Base-by-base conservation (phyloP, 2,329 filamentous ascomycete species). In the Xylaria sp. region DNA sequence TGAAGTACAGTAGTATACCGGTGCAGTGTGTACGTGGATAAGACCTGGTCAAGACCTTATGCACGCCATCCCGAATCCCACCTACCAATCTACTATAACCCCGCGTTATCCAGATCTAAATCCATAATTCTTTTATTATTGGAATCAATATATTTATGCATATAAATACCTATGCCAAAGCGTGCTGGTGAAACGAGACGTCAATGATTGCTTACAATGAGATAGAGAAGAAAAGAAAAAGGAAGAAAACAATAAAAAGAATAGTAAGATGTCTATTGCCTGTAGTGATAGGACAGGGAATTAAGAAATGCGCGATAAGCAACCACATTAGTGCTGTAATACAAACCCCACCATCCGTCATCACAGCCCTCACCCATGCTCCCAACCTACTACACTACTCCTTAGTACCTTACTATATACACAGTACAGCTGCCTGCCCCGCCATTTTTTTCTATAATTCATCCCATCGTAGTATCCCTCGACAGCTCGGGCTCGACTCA, bases 261-360 rank as follows among this genome's bases (percentile, higher is more conserved):
- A 55, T 21, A 18, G 40, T 32, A 16, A 59, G 13, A 13, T 57
- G 13, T 10, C 50, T 32, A 23, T 42, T n/a, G 16, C 40, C 18
- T n/a, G 13, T 48, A 23, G 21, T 6, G 8, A 3, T 21, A 9
- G n/a, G 21, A 47, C 18, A 21, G n/a, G 44, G 6, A 25, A 50
- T 50, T 50, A 13, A 25, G 23, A 16, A 44, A 25, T 25, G 25
- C 23, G 23, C 12, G 48, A 51, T 51, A 51, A 48, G 44, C 2
- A 48, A 47, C 3, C 10, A 23, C 2, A 25, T 23, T 51, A 51
- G 48, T 29, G 48, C 1, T 51, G 13, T 54, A 32, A 25, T 48
- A 27, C 48, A 66, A 66, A 65, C 62, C 65, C 65, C 69, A 60
- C 66, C 65, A 63, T 18, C 59, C 9, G 35, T 58, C 37, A 23